Evolutionary conservation across 202 grass and related monocot species (phyloP).

Genomic region (Setaria viridis): DNA sequence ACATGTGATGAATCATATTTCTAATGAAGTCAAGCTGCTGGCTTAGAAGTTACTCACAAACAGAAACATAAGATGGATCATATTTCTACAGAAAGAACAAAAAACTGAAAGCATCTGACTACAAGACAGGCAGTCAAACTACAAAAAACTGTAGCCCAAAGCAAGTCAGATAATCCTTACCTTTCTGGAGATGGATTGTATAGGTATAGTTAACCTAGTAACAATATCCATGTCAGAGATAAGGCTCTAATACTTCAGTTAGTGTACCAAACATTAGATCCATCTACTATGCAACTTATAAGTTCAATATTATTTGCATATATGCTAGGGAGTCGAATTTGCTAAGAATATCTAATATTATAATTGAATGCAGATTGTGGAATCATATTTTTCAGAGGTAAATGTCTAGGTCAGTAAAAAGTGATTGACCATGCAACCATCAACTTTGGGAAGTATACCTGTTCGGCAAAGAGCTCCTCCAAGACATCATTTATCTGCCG

Average conservation of each 20-base stretch:
- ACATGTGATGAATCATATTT: conserved; percentile 12
- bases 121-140: not conserved
- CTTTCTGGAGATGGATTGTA: not conserved
- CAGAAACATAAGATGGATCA: too few species aligned
- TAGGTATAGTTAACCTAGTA: conserved; percentile 33
- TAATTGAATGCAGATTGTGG: conserved; percentile 18
- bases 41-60: too few species aligned
- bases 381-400: conserved; percentile 5
- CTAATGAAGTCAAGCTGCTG: not conserved
- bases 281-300: not conserved
- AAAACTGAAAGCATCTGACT: conserved; percentile 4
- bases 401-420: conserved; percentile 9
- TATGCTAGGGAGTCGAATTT: conserved; percentile 2
- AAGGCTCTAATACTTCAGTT: conserved; percentile 3
- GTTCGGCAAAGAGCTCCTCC: conserved; percentile 77
- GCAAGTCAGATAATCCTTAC: not conserved
- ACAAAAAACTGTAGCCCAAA: not conserved
- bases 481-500: conserved; percentile 77
- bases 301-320: conserved; percentile 22
- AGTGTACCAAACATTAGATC: not conserved
- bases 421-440: not conserved
- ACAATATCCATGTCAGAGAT: not conserved
- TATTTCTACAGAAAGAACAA: not conserved
- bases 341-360: not conserved
- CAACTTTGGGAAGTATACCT: conserved; percentile 46